Evolutionary conservation across 2,329 filamentous ascomycete genomes (phyloP).

Genomic region (Rhynchosporium agropyri): DNA sequence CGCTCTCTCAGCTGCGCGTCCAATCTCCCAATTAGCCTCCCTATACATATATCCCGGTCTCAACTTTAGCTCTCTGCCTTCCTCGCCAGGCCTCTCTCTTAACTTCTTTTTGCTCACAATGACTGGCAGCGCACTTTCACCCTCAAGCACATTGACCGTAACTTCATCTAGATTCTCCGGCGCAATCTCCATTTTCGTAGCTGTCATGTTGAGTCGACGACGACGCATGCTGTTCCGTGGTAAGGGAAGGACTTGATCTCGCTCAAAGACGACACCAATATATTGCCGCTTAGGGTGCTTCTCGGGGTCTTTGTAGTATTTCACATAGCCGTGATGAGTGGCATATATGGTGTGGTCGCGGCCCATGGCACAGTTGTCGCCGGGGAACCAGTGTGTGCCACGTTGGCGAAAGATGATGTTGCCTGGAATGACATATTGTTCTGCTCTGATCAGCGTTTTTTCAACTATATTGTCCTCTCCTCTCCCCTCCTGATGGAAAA

Average conservation of each 20-base stretch:
- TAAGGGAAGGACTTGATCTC: slow-evolving; percentile 77
- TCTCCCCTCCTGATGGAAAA: neutral
- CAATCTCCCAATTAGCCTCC: slow-evolving; percentile 70
- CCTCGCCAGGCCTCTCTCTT: slow-evolving; percentile 41
- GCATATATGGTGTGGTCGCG: slow-evolving; percentile 96
- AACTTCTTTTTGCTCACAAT: slow-evolving; percentile 26
- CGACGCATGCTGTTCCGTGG: slow-evolving; percentile 72
- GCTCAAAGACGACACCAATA: slow-evolving; percentile 90
- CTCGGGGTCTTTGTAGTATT: slow-evolving; percentile 90
- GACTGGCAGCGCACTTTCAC: slow-evolving; percentile 18
- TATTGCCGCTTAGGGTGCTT: slow-evolving; percentile 86
- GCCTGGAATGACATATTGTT: slow-evolving; percentile 90
- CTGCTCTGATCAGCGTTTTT: slow-evolving; percentile 46
- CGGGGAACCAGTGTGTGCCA: slow-evolving; percentile 90
- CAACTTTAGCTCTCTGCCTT: slow-evolving; percentile 45
- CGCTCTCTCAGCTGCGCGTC: slow-evolving; percentile 61
- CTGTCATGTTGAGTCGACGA: slow-evolving; percentile 75
- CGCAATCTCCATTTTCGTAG: slow-evolving; percentile 48
- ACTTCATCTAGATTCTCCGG: slow-evolving; percentile 32
- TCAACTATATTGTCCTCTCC: neutral
- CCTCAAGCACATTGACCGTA: slow-evolving; percentile 27
- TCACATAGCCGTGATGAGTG: slow-evolving; percentile 83
- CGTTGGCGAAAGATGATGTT: slow-evolving; percentile 99
- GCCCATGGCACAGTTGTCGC: slow-evolving; percentile 93
- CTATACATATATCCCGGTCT: slow-evolving; percentile 65